Evolutionary conservation across 345 rosid species (phyloP).

Genomic region (Geranium rotundifolium): DNA sequence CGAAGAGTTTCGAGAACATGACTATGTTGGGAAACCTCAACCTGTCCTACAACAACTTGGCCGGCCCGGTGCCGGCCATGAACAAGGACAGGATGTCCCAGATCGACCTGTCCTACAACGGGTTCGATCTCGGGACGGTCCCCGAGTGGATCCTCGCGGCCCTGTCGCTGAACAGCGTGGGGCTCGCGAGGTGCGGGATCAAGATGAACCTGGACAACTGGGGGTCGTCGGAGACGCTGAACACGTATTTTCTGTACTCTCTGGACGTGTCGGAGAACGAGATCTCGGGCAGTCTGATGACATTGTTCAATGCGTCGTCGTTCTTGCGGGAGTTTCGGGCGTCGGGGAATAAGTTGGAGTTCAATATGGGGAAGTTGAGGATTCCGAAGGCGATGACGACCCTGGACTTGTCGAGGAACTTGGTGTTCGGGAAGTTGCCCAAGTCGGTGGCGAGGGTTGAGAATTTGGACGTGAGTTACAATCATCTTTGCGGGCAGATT

Average conservation of each 20-base stretch:
- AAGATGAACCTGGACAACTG: constrained; percentile 40
- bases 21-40: constrained; percentile 67
- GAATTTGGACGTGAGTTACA: constrained; percentile 41
- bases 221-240: constrained; percentile 14
- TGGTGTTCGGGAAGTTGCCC: constrained; percentile 48
- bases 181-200: constrained; percentile 66
- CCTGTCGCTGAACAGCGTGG: constrained; percentile 49
- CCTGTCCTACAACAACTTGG: constrained; percentile 48
- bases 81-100: constrained; percentile 65
- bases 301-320: constrained; percentile 43
- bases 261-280: constrained; percentile 59
- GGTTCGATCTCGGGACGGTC: constrained; percentile 41
- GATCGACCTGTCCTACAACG: constrained; percentile 51
- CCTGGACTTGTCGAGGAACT: constrained; percentile 51
- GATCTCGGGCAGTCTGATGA: constrained; percentile 43
- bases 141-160: constrained; percentile 72
- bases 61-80: constrained; percentile 57
- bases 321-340: constrained; percentile 42
- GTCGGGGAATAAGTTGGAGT: constrained; percentile 38
- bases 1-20: constrained; percentile 46
- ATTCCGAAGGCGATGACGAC: constrained; percentile 29
- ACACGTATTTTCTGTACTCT: constrained; percentile 56
- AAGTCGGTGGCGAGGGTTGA: constrained; percentile 27
- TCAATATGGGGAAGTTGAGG: constrained; percentile 33
- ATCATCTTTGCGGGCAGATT: constrained; percentile 57